Base-by-base conservation (phyloP, 768 basidiomycete genomes). In the Mrakia gelida region DNA sequence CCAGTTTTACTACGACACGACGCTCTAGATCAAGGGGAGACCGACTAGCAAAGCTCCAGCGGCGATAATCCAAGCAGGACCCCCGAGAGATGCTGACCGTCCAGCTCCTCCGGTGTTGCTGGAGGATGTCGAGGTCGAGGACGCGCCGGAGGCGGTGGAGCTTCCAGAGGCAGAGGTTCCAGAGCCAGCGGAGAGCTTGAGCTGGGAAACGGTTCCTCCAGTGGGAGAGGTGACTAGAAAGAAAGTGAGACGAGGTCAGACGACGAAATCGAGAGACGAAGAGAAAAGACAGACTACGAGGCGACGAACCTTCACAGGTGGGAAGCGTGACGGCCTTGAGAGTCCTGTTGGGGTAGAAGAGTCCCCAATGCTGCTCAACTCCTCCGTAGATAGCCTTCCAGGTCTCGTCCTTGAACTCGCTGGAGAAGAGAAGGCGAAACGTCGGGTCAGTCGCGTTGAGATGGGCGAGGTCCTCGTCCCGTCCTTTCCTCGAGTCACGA, bases 301-400 rank as follows among this genome's bases (percentile, higher is more conserved):
- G 43, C 34, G 34, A 23, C 34, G 45, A 70, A 70, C 54, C 63
- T 26, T 70, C 38, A 34, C 68, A 76, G 7, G 59, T 61, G 4
- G 70, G 67, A 5, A 76, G 23, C 23, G 75, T 76, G 8, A 76
- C 70, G 1, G 49, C 68, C 67, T 76, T 76, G 34, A 76, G 52
- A 10, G 75, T 76, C 21, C 67, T 43, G 75, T 71, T 76, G 18
- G 85, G 80, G 80, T 90, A 86, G 82, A 91, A 91, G 49, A 92
- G 77, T 70, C 91, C 91, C 91, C 91, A 91, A 81, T 86, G 88
- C 68, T 86, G 87, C 85, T 86, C 79, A 75, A 76, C 75, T 79
- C 94, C 94, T 80, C 93, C 94, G 80, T 88, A 95, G 82, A 87
- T 82, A 1, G 80, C 89, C 87, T 94, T 93, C 93, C 92, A 95